Percentiles rank a stretch among this genome's conserved stretches.
Conservation (phyloP, 2,329 filamentous ascomycete genomes). For the Sporothrix dimorphospora region DNA sequence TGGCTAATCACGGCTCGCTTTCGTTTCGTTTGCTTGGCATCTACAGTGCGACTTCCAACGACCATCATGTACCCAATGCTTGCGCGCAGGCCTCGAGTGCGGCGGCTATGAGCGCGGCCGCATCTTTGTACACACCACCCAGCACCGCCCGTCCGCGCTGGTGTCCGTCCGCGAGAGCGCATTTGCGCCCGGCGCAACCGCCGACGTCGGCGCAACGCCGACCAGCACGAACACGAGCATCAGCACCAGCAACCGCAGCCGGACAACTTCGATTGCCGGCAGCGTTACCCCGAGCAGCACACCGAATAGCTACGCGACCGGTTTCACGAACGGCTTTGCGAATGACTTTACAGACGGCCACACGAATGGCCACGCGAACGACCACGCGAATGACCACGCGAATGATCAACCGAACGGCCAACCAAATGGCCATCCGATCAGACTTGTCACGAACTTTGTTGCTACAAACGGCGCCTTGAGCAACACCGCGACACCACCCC, state of each 20-base stretch:
- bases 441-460: not conserved
- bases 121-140: conserved; percentile 36
- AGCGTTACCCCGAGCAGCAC: not conserved
- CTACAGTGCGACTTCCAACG: conserved; percentile 36
- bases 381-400: not conserved
- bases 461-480: conserved; percentile 7
- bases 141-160: conserved; percentile 12
- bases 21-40: not conserved
- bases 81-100: conserved; percentile 33
- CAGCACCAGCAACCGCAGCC: conserved; percentile 3
- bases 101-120: conserved; percentile 36
- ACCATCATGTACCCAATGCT: conserved; percentile 36
- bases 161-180: conserved; percentile 29
- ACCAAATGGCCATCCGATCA: not conserved
- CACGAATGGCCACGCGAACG: not conserved
- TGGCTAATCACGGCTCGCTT: conserved; percentile 7
- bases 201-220: not conserved
- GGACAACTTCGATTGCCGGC: conserved; percentile 1
- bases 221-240: not conserved
- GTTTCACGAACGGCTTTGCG: not conserved
- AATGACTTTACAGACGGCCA: not conserved
- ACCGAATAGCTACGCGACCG: not conserved
- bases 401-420: not conserved
- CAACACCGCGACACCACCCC: not conserved
- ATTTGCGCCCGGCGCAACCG: conserved; percentile 14